These are phyloP conservation scores for Pelargonium australe DNA, from an alignment of 441 rosid species.

Conservation along the genomic window DNA sequence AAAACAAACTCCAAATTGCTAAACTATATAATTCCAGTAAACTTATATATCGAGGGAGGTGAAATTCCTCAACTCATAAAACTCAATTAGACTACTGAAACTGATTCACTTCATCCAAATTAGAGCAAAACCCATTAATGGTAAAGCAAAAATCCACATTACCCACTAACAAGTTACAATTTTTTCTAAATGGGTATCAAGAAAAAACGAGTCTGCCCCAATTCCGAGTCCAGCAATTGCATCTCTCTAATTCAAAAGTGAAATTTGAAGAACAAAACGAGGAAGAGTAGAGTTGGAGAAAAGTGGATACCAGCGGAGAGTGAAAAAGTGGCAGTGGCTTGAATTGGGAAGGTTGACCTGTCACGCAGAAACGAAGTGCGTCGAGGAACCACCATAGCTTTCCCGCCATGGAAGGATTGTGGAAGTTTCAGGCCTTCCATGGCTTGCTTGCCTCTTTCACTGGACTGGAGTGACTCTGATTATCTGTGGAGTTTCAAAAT, in stretches of 20 bases:
- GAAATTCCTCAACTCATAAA: not conserved
- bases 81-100: not conserved
- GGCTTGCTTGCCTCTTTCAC: constrained; percentile 9
- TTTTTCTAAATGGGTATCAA: not conserved
- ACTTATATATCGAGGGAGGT: not conserved
- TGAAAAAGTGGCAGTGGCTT: constrained; percentile 14
- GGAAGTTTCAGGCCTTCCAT: constrained; percentile 45
- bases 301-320: constrained; percentile 26
- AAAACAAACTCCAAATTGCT: not conserved
- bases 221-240: not conserved
- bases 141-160: not conserved
- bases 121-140: not conserved
- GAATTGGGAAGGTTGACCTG: constrained; percentile 21
- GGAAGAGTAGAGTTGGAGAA: not conserved
- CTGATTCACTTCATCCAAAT: not conserved
- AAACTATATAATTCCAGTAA: not conserved
- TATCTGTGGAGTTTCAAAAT: constrained; percentile 3
- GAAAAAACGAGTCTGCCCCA: not conserved
- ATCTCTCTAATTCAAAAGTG: not conserved
- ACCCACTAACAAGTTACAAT: not conserved
- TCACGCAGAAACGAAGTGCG: constrained; percentile 24
- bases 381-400: constrained; percentile 24
- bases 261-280: not conserved
- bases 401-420: constrained; percentile 34
- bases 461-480: not conserved